Base-by-base conservation (phyloP, 768 basidiomycete species). In the Pleurotus pulmonarius region DNA sequence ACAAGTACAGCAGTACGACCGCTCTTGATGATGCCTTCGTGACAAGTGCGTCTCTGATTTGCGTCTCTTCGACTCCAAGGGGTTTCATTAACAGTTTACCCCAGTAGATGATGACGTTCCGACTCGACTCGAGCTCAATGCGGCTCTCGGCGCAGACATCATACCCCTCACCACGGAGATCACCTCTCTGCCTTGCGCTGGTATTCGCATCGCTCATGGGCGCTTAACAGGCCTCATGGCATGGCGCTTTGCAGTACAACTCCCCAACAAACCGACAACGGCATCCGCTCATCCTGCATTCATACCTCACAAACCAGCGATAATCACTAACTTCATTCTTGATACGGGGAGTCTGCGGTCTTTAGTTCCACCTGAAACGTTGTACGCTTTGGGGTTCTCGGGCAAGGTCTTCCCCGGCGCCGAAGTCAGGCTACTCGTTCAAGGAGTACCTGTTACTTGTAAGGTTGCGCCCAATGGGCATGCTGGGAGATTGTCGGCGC, bases 251-350 rank as follows among this genome's bases (percentile, higher is more conserved):
- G 45, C 63, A 26, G 64, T 68, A 16, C 54, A 44, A 20, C 56
- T 62, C 5, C 59, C 57, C n/a, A 39, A 29, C 1, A 22, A 5
- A 25, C 9, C 12, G n/a, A 43, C 29, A 15, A 8, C 7, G 22
- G 37, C 29, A 15, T n/a, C 51, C 40, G 13, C 51, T 7, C 51
- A 24, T n/a, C 39, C 51, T 5, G 41, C 37, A 16, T 43, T 18
- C 25, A 44, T 44, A 39, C 25, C 34, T 5, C 26, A 18, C 11
- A n/a, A 22, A 25, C 56, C 40, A 0, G 52, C 58, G 4, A 53
- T 68, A 6, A 52, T 68, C 16, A 41, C 56, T 13, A 66, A 68
- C 37, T 68, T 68, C 25, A 63, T 68, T 16, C 61, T 68, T 4
- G 67, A 68, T 55, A 68, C 66, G 18, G 64, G 63, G 8, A 57